A percentile compares a stretch with the other conserved stretches of the same genome.
These are phyloP conservation scores for Cladorrhinum sp. DNA, from an alignment of 2,329 filamentous ascomycete species.

Conservation along the genomic window DNA sequence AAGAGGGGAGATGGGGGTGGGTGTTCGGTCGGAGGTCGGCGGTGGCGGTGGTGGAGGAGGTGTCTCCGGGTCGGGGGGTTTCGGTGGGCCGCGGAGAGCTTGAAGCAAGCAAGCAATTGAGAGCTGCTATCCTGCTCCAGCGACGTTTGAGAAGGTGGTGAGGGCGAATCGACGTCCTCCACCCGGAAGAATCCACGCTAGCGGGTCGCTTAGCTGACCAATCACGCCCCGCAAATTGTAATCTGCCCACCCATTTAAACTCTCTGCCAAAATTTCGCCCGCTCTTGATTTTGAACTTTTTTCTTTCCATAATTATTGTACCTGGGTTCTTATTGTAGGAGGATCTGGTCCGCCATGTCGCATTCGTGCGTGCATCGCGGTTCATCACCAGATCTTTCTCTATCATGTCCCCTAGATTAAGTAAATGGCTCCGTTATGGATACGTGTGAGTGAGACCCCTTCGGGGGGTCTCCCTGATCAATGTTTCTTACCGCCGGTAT, in stretches of 20 bases:
- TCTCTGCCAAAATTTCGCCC: slow-evolving; percentile 10
- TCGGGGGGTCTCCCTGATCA: slow-evolving; percentile 53
- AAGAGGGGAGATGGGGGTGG: slow-evolving; percentile 28
- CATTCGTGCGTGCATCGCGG: too few species aligned
- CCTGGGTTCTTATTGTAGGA: slow-evolving; percentile 69
- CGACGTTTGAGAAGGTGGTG: slow-evolving; percentile 12
- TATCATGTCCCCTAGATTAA: slow-evolving; percentile 68
- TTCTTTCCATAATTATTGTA: slow-evolving; percentile 58
- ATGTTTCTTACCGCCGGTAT: slow-evolving; percentile 70
- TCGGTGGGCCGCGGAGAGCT: slow-evolving; percentile 4
- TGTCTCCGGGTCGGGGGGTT: not conserved
- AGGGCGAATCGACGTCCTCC: slow-evolving; percentile 10
- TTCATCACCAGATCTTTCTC: slow-evolving; percentile 62
- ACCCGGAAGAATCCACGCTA: slow-evolving; percentile 22
- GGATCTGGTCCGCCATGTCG: slow-evolving; percentile 39
- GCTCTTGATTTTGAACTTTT: slow-evolving; percentile 24
- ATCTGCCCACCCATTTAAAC: slow-evolving; percentile 14
- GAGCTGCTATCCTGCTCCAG: slow-evolving; percentile 9
- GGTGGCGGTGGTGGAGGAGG: slow-evolving; percentile 4
- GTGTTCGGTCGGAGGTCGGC: slow-evolving; percentile 23
- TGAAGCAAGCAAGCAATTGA: slow-evolving; percentile 11
- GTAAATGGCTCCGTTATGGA: slow-evolving; percentile 65
- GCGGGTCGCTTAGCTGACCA: slow-evolving; percentile 22
- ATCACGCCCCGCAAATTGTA: slow-evolving; percentile 26
- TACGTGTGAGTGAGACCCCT: slow-evolving; percentile 55